Evolutionary conservation across 805 yeast species (phyloP), one percentile per base, ranked within the genome.

Genomic region (Candida morakotiae): DNA sequence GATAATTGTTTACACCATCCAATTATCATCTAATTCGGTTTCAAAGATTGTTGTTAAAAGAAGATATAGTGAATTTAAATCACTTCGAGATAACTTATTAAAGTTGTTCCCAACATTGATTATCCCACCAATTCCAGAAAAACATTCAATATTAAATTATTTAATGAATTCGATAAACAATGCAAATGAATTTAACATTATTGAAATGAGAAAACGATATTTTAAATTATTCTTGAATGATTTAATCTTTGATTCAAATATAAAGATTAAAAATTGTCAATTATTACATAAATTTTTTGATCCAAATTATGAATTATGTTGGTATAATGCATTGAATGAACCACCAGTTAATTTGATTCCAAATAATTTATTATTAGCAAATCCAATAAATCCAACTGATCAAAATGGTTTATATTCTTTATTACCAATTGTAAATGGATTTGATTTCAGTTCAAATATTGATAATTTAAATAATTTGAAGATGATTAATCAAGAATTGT

Each of bases 321-420:
- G 80, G 80, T 52, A 56, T n/a, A 67, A 73, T 47, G 71, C 74
- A 1, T 59, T 74, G 37, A 67, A 69, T 40, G 73, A 68, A 44
- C 71, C 73, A 1, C 73, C 73, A 2, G 61, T 61, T 8, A 65
- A 60, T 36, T 46, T 65, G 20, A 56, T 76, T 3, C 77, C 81
- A 3, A 64, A 67, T 34, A 73, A 73, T 31, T 53, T 72, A 25
- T 51, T 76, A 15, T 55, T 76, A 13, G 69, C 75, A 3, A 73
- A 76, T 22, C 77, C 80, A 1, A 48, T 67, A 24, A 55, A 72
- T 41, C 79, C 82, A 3, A 62, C 72, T 1, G 70, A 67, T 35
- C 79, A 74, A 25, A 75, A 73, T 48, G 79, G 81, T 2, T 64
- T 75, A 34, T 70, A 75, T 38, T 49, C 71, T 8, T 67, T 72